Evolutionary conservation across 768 basidiomycete species (phyloP), one percentile per base, ranked within the genome.

Genomic region (Agaricus subrufescens): DNA sequence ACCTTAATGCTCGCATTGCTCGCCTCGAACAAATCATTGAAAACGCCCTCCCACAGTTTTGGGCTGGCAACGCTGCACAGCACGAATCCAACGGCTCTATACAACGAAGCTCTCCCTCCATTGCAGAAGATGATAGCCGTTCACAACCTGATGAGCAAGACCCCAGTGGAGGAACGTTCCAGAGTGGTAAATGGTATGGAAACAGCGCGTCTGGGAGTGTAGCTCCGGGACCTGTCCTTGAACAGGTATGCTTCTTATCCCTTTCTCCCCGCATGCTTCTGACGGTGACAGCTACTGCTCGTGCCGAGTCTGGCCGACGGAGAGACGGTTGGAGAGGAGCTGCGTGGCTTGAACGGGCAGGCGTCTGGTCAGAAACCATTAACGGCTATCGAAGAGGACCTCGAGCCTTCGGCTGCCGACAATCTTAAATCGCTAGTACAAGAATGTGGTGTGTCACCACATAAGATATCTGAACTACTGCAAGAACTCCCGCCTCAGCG

Each of bases 381-480:
- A 11, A 66, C 63, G 19, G 55, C 60, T 37, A 77, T 80, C 25
- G 77, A 69, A 34, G 73, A 74, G 48, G 79, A 78, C 44, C 57
- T 71, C 27, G 80, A 81, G 60, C 75, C 76, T 10, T 75, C 78
- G 14, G 87, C 92, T 12, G 89, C 83, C 2, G 91, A 94, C 66
- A 94, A 91, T 62, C 72, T 95, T 48, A 88, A 89, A 66, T 84
- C 84, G 45, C 78, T 98, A 37, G 87, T 96, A 38, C 88, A 90
- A 69, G 94, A 98, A 67, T 98, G 91, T 67, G 94, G 94, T 5
- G 91, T 95, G 38, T 84, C 88, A 15, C 91, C 94, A 1, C 89
- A 93, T 58, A 94, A 94, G 69, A 86, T 98, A 45, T 84, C 88
- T 1, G 94, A 96, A 65, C 81, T 98, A 9, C 75, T 95, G 19